phyloP scores from a whole-genome alignment of 108 stramenopile species.

The Heterococcus sp. region DNA sequence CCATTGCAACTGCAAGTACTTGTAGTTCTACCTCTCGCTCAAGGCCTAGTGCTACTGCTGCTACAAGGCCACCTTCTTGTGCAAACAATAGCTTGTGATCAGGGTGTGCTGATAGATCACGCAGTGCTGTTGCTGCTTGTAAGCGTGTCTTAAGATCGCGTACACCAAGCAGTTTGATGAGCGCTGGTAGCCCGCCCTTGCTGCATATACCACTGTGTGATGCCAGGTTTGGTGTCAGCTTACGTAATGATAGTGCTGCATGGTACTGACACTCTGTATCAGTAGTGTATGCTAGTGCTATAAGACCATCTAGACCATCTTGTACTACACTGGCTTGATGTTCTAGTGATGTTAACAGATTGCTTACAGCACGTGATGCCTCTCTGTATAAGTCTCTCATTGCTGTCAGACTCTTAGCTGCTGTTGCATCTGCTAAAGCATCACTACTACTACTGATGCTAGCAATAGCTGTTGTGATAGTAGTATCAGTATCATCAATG shows the following conservation, averaged over 20 bases:
- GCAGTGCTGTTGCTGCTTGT: conserved; percentile 67
- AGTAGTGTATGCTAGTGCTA: conserved; percentile 53
- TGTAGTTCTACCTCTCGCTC: conserved; percentile 63
- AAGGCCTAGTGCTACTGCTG: conserved; percentile 58
- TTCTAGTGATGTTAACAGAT: conserved; percentile 64
- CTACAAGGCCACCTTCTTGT: conserved; percentile 61
- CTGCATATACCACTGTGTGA: conserved; percentile 58
- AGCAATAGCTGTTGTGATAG: no score
- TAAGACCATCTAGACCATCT: conserved; percentile 61
- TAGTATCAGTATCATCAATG: no score
- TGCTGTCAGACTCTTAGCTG: background rate
- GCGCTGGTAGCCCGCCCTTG: conserved; percentile 56
- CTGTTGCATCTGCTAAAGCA: background rate
- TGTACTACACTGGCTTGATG: conserved; percentile 56
- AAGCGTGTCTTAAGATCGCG: conserved; percentile 63
- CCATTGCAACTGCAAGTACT: conserved; percentile 62
- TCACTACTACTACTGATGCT: background rate
- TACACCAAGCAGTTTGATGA: conserved; percentile 62
- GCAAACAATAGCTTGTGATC: conserved; percentile 64
- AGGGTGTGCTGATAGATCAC: conserved; percentile 68
- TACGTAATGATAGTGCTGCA: conserved; percentile 68
- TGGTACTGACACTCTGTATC: conserved; percentile 72
- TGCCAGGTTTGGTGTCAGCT: conserved; percentile 61
- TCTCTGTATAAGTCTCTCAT: conserved; percentile 68
- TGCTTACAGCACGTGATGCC: conserved; percentile 69